A percentile compares a stretch with the other conserved stretches of the same genome.
phyloP scores from a whole-genome alignment of 768 basidiomycete species.

The Pholiota microspora region DNA sequence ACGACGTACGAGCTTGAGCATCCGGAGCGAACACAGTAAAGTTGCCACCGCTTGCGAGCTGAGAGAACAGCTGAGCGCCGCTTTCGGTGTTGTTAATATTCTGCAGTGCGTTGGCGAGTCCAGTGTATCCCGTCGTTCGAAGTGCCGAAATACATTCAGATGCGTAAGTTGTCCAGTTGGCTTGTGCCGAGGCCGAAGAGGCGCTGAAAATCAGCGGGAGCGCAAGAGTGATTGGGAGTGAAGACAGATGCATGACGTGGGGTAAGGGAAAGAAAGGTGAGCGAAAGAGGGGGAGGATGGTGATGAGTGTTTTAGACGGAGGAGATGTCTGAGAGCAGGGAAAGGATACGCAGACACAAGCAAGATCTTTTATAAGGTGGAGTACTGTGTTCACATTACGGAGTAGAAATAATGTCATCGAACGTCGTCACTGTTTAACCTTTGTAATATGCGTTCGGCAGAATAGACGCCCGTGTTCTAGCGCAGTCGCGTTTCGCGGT shows the following conservation, averaged over 20 bases:
- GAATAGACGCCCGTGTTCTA: neutral
- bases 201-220: neutral
- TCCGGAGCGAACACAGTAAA: constrained; percentile 58
- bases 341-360: no score
- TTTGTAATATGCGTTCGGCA: neutral
- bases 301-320: no score
- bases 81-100: constrained; percentile 40
- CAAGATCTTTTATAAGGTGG: neutral
- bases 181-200: neutral
- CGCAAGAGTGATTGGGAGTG: neutral
- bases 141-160: constrained; percentile 34
- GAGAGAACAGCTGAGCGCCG: constrained; percentile 42
- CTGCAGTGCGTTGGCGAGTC: constrained; percentile 36
- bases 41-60: constrained; percentile 38
- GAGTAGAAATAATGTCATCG: neutral
- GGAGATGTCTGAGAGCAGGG: neutral
- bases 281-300: neutral
- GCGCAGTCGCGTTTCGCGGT: no score
- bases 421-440: constrained; percentile 8
- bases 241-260: neutral
- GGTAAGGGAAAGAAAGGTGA: neutral
- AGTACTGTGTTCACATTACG: neutral
- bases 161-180: neutral
- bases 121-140: constrained; percentile 35
- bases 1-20: constrained; percentile 49